These are phyloP conservation scores for Iberis pinnata DNA, from an alignment of 345 rosid species.

Conservation along the genomic window DNA sequence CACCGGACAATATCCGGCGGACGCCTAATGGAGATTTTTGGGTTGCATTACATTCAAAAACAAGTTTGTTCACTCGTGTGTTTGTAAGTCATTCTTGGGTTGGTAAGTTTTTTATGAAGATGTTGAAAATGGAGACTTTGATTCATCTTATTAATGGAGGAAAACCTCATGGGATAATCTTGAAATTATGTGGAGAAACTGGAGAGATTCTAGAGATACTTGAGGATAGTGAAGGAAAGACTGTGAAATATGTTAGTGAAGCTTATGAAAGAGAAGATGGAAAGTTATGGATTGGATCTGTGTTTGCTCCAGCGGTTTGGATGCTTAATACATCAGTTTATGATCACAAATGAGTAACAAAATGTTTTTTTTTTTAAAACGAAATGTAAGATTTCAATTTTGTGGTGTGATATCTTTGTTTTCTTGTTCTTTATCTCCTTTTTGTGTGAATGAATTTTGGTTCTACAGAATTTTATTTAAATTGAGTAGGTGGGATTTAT, in stretches of 20 bases:
- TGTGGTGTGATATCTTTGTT: too few relatives aligned
- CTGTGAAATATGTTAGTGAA: conserved; percentile 51
- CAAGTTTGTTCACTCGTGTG: conserved; percentile 19
- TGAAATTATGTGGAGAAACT: conserved; percentile 41
- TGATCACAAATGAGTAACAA: background rate
- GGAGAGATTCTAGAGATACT: conserved; percentile 44
- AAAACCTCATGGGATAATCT: conserved; percentile 44
- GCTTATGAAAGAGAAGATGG: conserved; percentile 52
- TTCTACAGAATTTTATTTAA: too few relatives aligned
- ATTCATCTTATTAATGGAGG: conserved; percentile 38
- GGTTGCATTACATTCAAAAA: conserved; percentile 23
- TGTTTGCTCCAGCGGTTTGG: conserved; percentile 45
- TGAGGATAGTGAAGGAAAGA: conserved; percentile 46
- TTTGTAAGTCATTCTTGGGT: conserved; percentile 27
- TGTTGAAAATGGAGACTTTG: conserved; percentile 36
- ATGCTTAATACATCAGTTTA: conserved; percentile 22
- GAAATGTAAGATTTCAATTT: too few relatives aligned
- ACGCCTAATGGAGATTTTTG: conserved; percentile 27
- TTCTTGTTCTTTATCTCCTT: too few relatives aligned
- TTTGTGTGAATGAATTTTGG: too few relatives aligned
- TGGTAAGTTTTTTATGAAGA: conserved; percentile 34
- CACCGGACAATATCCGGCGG: conserved; percentile 53
- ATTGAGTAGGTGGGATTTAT: too few relatives aligned
- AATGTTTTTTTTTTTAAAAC: too few relatives aligned
- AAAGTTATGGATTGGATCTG: conserved; percentile 56